phyloP scores from a whole-genome alignment of 768 basidiomycete genomes.

The Tulasnella sp. region DNA sequence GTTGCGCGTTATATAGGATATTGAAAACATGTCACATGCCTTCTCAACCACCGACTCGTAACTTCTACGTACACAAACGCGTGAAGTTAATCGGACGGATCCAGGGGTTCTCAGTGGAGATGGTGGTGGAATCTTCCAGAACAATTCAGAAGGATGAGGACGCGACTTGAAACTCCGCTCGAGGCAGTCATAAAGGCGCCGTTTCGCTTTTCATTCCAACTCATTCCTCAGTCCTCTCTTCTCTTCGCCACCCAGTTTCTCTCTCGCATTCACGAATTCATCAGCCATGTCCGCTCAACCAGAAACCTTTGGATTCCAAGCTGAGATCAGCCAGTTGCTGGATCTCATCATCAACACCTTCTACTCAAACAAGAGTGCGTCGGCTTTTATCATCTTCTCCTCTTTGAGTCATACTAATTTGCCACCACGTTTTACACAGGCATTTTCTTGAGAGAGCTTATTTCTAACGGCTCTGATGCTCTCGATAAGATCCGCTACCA shows the following conservation, averaged over 20 bases:
- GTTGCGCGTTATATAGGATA: too few species aligned
- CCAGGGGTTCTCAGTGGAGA: too few species aligned
- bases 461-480: conserved; percentile 95
- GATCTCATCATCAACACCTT: conserved; percentile 99
- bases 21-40: too few species aligned
- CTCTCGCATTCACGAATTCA: conserved; percentile 9
- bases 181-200: neutral
- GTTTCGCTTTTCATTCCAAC: neutral
- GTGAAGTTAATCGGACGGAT: too few species aligned
- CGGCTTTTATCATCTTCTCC: neutral
- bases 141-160: too few species aligned
- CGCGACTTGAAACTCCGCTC: too few species aligned
- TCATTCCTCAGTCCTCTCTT: conserved; percentile 1
- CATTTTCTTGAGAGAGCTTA: conserved; percentile 97
- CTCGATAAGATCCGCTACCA: conserved; percentile 98
- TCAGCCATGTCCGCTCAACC: conserved; percentile 23
- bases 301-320: conserved; percentile 93
- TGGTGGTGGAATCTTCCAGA: too few species aligned
- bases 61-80: too few species aligned
- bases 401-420: neutral
- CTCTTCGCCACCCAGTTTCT: neutral
- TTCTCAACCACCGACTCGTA: too few species aligned
- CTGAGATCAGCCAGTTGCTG: conserved; percentile 96
- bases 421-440: conserved; percentile 29
- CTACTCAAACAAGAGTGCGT: conserved; percentile 84